phyloP scores from a whole-genome alignment of 345 rosid species.

The Euphorbia pulcherrima region DNA sequence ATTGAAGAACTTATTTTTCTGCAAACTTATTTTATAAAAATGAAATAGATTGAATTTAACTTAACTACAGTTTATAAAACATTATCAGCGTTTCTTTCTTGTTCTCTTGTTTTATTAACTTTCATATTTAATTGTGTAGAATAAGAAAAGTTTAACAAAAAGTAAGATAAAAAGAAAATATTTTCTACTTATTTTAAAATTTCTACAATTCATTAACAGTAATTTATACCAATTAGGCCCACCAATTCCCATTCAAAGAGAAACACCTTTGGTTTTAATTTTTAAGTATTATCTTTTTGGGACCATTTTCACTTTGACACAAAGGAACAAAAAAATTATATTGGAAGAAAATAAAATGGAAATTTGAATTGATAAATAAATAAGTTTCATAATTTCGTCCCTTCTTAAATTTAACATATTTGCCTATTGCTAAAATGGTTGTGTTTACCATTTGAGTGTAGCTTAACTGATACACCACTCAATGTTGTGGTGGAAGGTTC shows the following conservation, averaged over 20 bases:
- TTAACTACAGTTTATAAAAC: too few species aligned
- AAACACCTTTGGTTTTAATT: neutral
- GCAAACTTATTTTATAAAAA: too few species aligned
- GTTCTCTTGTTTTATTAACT: neutral
- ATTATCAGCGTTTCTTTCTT: too few species aligned
- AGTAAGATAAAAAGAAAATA: too few species aligned
- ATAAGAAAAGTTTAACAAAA: too few species aligned
- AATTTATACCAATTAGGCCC: neutral
- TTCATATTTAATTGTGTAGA: neutral
- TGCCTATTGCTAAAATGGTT: too few species aligned
- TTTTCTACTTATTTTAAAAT: too few species aligned
- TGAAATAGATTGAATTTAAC: too few species aligned
- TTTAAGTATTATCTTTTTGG: neutral
- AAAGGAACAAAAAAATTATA: neutral
- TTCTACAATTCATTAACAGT: neutral
- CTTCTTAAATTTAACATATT: neutral
- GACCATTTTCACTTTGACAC: neutral
- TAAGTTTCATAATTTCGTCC: neutral
- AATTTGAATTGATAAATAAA: neutral
- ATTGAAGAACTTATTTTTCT: too few species aligned
- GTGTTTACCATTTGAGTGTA: too few species aligned
- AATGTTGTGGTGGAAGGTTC: too few species aligned
- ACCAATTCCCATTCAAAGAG: neutral
- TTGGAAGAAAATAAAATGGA: neutral
- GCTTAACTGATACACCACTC: too few species aligned